A percentile compares a stretch with the other conserved stretches of the same genome.
Evolutionary conservation across 2,329 filamentous ascomycete genomes (phyloP).

Genomic region (Paraphoma sp.): DNA sequence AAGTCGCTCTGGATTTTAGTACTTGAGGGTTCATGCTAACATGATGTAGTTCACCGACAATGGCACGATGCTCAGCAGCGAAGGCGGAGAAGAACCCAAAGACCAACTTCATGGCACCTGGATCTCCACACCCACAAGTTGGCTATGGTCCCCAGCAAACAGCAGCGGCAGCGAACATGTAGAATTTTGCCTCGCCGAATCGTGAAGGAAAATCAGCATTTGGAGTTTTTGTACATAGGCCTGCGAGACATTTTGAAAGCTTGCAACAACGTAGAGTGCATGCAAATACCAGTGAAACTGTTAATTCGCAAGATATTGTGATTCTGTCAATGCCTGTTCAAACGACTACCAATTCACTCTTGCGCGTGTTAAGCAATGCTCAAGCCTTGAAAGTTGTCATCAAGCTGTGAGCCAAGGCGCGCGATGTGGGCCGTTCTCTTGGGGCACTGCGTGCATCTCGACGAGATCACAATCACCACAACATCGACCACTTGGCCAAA

Average conservation of each 20-base stretch:
- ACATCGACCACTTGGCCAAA: too few relatives aligned
- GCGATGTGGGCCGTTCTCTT: neutral
- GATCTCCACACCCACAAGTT: constrained; percentile 51
- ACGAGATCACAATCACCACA: too few relatives aligned
- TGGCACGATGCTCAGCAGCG: constrained; percentile 95
- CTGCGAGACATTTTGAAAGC: constrained; percentile 26
- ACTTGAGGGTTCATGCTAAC: constrained; percentile 13
- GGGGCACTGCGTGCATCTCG: too few relatives aligned
- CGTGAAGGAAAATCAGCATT: constrained; percentile 17
- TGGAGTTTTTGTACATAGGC: constrained; percentile 39
- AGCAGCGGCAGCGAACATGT: constrained; percentile 33
- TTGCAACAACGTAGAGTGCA: constrained; percentile 28
- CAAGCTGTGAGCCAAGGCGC: constrained; percentile 19
- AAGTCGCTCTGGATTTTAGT: constrained; percentile 45
- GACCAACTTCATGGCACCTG: constrained; percentile 60
- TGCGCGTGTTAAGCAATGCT: neutral
- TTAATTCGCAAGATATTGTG: constrained; percentile 6
- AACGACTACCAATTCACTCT: neutral
- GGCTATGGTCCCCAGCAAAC: constrained; percentile 45
- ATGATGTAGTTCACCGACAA: constrained; percentile 83
- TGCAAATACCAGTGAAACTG: constrained; percentile 27
- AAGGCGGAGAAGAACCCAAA: constrained; percentile 69
- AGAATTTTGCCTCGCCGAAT: constrained; percentile 9
- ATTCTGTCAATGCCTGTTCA: neutral
- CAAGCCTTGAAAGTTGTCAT: constrained; percentile 1